Conservation (phyloP, 345 rosid genomes). For the Citrus reticulata region DNA sequence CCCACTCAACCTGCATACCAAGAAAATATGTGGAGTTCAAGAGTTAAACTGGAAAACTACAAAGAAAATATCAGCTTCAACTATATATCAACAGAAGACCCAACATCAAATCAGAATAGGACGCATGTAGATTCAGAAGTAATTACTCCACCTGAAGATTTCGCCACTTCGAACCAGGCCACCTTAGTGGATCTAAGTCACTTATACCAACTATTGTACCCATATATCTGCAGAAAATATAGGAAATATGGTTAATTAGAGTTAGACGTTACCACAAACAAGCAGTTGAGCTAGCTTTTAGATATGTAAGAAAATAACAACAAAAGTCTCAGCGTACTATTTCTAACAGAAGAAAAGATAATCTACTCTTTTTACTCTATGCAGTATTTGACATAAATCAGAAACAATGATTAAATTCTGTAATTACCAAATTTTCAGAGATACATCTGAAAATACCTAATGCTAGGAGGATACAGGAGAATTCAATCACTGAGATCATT, state of each 20-base stretch:
- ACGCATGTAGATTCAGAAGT: not conserved
- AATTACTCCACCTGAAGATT: conserved; percentile 72
- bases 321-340: not conserved
- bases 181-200: conserved; percentile 86
- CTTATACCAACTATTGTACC: conserved; percentile 86
- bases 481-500: conserved; percentile 3
- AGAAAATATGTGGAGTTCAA: not conserved
- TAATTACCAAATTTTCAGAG: not conserved
- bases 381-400: not conserved
- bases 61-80: not conserved
- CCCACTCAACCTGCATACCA: conserved; percentile 83
- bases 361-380: not conserved
- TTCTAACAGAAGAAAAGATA: not conserved
- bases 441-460: not conserved
- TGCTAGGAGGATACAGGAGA: not conserved
- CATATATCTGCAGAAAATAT: conserved; percentile 66
- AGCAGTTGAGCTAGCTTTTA: not conserved
- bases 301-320: not conserved
- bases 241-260: not conserved
- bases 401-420: not conserved
- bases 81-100: not conserved
- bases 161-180: conserved; percentile 99
- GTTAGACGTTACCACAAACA: not conserved
- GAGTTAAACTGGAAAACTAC: not conserved
- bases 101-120: not conserved